Percentiles rank a stretch among this genome's conserved stretches.
Evolutionary conservation across 108 stramenopile genomes (phyloP).

Genomic region (Licmophora abbreviata): DNA sequence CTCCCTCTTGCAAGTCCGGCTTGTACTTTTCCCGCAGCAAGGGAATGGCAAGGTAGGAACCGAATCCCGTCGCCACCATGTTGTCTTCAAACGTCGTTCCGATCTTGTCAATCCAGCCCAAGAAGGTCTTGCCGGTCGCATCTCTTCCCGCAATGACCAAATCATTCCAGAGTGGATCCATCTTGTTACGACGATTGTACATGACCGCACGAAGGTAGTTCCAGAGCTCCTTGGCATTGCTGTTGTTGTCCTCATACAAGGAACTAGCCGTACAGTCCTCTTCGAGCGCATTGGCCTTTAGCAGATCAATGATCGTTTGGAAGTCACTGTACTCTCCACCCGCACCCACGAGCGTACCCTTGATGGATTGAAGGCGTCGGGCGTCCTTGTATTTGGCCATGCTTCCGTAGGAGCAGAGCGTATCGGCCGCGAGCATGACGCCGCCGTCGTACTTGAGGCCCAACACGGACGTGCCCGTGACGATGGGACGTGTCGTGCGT

Average conservation of each 20-base stretch:
- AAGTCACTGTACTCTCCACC: constrained; percentile 96
- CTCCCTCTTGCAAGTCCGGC: constrained; percentile 83
- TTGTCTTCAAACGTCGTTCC: constrained; percentile 95
- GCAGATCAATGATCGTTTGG: constrained; percentile 70
- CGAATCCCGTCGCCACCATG: constrained; percentile 95
- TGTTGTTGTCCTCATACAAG: constrained; percentile 53
- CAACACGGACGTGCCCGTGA: constrained; percentile 95
- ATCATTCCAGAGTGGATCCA: constrained; percentile 99
- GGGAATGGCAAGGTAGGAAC: constrained; percentile 91
- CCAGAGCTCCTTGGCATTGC: constrained; percentile 66
- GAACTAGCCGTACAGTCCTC: constrained; percentile 52
- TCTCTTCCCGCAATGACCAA: constrained; percentile 85
- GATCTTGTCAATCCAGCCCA: constrained; percentile 94
- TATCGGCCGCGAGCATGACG: constrained; percentile 97
- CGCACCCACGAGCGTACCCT: constrained; percentile 78
- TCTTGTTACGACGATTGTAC: constrained; percentile 91
- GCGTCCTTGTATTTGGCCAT: constrained; percentile 94
- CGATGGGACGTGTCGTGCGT: constrained; percentile 87
- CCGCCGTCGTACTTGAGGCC: constrained; percentile 90
- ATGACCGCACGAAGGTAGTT: constrained; percentile 90
- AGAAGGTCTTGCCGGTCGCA: constrained; percentile 50
- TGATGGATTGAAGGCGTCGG: constrained; percentile 61
- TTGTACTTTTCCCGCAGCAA: constrained; percentile 90
- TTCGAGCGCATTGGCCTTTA: constrained; percentile 71
- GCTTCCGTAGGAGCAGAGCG: constrained; percentile 88